phyloP scores from a whole-genome alignment of 768 basidiomycete species.

The Rubroboletus satanas region DNA sequence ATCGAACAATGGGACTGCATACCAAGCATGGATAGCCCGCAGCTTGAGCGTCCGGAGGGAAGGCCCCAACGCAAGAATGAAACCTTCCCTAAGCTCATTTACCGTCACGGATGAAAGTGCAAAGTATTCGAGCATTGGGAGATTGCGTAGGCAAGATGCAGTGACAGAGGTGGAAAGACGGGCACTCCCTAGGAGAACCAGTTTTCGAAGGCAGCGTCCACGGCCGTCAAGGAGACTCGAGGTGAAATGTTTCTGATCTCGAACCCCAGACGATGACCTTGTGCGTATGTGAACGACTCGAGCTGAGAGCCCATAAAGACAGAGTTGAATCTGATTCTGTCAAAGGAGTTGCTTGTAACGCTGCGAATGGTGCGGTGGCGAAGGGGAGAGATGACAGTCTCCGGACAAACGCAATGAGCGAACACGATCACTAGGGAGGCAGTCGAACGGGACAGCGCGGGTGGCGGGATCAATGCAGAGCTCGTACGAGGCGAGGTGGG shows the following conservation, averaged over 20 bases:
- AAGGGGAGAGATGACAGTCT: conserved; percentile 26
- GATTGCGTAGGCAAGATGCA: conserved; percentile 25
- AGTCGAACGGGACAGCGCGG: conserved; percentile 28
- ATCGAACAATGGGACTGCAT: conserved; percentile 25
- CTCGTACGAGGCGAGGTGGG: conserved; percentile 30
- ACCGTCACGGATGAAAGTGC: conserved; percentile 36
- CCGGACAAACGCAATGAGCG: conserved; percentile 36
- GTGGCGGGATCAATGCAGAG: conserved; percentile 32
- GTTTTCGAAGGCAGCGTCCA: conserved; percentile 23
- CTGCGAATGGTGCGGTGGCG: conserved; percentile 30
- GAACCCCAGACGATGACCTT: conserved; percentile 34
- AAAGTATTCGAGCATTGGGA: conserved; percentile 33
- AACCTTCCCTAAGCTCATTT: conserved; percentile 31
- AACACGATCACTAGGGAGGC: conserved; percentile 22
- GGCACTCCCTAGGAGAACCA: conserved; percentile 36
- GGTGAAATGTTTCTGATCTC: conserved; percentile 34
- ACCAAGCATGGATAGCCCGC: conserved; percentile 34
- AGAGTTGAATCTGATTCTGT: conserved; percentile 26
- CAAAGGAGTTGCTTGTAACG: conserved; percentile 35
- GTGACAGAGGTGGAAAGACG: conserved; percentile 31
- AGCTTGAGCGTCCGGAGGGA: conserved; percentile 34
- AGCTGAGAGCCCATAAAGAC: conserved; percentile 31
- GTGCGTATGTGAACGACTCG: conserved; percentile 34
- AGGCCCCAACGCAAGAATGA: conserved; percentile 30
- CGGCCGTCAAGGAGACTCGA: conserved; percentile 29